Conservation (phyloP, 2,329 filamentous ascomycete genomes). For the Colletotrichum gloeosporioides region DNA sequence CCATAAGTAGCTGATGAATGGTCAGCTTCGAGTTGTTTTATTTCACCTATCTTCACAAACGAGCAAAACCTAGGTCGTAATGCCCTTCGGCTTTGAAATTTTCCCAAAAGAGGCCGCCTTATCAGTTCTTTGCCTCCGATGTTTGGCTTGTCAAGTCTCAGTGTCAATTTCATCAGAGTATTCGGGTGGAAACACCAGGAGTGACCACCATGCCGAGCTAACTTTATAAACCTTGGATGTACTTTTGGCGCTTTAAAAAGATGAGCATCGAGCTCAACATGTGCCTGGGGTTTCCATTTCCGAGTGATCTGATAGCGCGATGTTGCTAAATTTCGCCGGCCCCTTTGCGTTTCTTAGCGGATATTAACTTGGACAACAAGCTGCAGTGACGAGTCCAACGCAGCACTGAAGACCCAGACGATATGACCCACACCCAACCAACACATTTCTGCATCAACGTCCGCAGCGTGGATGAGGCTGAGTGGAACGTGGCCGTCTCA, state of each 20-base stretch:
- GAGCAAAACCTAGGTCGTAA: background rate
- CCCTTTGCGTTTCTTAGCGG: background rate
- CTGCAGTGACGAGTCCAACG: background rate
- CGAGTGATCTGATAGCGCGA: background rate
- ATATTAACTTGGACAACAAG: background rate
- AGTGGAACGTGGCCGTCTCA: background rate
- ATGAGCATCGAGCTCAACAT: background rate
- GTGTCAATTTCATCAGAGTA: background rate
- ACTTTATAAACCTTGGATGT: background rate
- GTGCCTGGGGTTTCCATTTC: background rate
- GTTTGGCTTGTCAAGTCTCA: background rate
- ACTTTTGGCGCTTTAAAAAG: background rate
- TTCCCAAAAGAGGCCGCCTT: background rate
- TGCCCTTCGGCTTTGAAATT: background rate
- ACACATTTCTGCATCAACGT: background rate
- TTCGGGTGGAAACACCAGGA: background rate
- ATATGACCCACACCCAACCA: background rate
- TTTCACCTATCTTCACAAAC: background rate
- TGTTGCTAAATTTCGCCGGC: background rate
- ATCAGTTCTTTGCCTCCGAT: background rate
- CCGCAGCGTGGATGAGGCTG: background rate
- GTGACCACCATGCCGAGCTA: background rate
- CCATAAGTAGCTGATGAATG: background rate
- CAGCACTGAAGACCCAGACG: background rate
- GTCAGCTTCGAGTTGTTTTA: background rate